phyloP scores from a whole-genome alignment of 164 flowering plant species.

The Dillenia turbinata region DNA sequence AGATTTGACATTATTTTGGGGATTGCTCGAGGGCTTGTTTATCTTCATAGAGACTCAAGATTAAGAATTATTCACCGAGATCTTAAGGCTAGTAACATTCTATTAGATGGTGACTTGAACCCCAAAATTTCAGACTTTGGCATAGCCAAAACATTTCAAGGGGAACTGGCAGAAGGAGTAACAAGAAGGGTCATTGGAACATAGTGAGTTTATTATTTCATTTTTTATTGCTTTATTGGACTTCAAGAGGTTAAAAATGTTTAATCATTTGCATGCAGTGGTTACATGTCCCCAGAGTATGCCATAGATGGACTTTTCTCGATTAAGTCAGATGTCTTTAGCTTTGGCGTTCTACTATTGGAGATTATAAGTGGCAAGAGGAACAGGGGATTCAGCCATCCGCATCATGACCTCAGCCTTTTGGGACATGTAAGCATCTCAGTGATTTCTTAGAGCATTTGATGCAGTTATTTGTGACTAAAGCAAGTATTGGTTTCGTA shows the following conservation, averaged over 20 bases:
- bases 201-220: conserved; percentile 5
- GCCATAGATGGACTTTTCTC: background rate
- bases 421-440: too few species aligned
- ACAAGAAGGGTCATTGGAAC: conserved; percentile 6
- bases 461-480: background rate
- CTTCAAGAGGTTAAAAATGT: background rate
- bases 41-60: conserved; percentile 5
- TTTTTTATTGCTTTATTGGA: background rate
- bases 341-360: background rate
- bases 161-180: background rate
- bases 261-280: background rate
- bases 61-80: conserved; percentile 2
- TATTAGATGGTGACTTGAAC: conserved; percentile 1
- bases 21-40: conserved; percentile 7
- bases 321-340: background rate
- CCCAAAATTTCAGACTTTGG: conserved; percentile 8
- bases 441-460: too few species aligned
- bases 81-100: too few species aligned
- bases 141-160: background rate
- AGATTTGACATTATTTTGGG: conserved; percentile 1
- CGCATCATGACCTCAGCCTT: too few species aligned
- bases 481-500: background rate
- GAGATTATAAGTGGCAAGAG: too few species aligned
- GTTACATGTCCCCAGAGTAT: background rate
- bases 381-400: too few species aligned